Evolutionary conservation across 345 rosid species (phyloP), one percentile per base, ranked within the genome.

Genomic region (Pistacia vera): DNA sequence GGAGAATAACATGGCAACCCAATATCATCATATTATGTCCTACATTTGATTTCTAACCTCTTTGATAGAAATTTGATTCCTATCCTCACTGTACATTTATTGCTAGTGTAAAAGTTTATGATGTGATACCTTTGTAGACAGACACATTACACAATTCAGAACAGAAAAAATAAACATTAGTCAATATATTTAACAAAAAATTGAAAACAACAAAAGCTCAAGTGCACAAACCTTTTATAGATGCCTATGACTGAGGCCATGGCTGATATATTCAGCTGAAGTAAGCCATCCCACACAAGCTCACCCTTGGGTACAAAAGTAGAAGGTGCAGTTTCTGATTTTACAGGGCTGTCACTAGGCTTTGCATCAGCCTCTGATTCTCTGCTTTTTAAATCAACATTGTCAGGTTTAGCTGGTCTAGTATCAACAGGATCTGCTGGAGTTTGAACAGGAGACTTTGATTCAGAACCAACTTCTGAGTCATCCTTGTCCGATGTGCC

Each of bases 211-310:
- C 3, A 72, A 18, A 64, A 22, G 49, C 18, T 44, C 25, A 41
- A 71, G 49, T 25, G 57, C 52, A 63, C 48, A 85, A 81, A 95
- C 99, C 99, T 90, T 82, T 85, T 93, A 80, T 81, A 96, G 71
- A 85, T 59, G 77, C 93, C 92, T 51, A 85, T 67, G 58, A 88
- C 93, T 5, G 98, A 73, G 44, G 82, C 87, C 52, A 74, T 71
- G 11, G 83, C 68, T 11, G 97, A 70, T 59, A 74, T 75, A 77
- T 80, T 92, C 70, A 92, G 90, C 83, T 92, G 95, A 66, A 96
- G 85, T 49, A 77, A 74, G 71, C 99, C 99, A 70, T 90, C 93
- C 99, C 99, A 96, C 16, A 91, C 74, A 30, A 22, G 84, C 11
- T 90, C 90, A 57, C 85, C 92, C 81, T 74, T 88, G 4, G 83